These are phyloP conservation scores for Rosa lucieae DNA, from an alignment of 306 rosid genomes.

Conservation along the genomic window DNA sequence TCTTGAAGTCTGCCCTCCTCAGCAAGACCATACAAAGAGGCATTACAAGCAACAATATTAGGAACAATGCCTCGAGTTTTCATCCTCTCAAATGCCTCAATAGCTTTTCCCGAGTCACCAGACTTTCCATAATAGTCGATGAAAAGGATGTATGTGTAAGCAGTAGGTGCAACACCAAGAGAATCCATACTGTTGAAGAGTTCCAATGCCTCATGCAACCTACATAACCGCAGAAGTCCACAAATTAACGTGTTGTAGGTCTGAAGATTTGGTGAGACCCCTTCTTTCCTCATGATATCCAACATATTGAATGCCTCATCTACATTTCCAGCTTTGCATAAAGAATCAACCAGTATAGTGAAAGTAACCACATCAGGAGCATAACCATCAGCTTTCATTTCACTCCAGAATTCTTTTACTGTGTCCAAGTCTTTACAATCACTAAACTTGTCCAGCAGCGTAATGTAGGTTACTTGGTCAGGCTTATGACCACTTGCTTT, in stretches of 20 bases:
- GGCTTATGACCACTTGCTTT: conserved; percentile 73
- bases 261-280: conserved; percentile 79
- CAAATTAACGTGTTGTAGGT: conserved; percentile 79
- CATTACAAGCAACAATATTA: conserved; percentile 78
- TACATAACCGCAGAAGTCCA: conserved; percentile 63
- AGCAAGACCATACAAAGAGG: conserved; percentile 82
- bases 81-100: conserved; percentile 77
- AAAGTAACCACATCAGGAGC: conserved; percentile 81
- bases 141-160: conserved; percentile 79
- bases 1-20: conserved; percentile 70
- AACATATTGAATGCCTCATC: conserved; percentile 66
- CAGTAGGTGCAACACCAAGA: conserved; percentile 69
- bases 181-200: conserved; percentile 66
- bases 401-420: conserved; percentile 64
- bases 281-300: conserved; percentile 62
- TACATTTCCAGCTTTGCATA: conserved; percentile 68
- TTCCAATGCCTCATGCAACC: conserved; percentile 70
- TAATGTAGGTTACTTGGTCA: conserved; percentile 75
- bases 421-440: conserved; percentile 55
- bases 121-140: conserved; percentile 89
- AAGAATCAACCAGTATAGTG: conserved; percentile 73
- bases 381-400: conserved; percentile 91
- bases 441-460: conserved; percentile 76
- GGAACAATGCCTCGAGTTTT: conserved; percentile 78
- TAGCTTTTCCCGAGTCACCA: conserved; percentile 73